Evolutionary conservation across 257 asterid species (phyloP).

Genomic region (Nicotiana otophora): DNA sequence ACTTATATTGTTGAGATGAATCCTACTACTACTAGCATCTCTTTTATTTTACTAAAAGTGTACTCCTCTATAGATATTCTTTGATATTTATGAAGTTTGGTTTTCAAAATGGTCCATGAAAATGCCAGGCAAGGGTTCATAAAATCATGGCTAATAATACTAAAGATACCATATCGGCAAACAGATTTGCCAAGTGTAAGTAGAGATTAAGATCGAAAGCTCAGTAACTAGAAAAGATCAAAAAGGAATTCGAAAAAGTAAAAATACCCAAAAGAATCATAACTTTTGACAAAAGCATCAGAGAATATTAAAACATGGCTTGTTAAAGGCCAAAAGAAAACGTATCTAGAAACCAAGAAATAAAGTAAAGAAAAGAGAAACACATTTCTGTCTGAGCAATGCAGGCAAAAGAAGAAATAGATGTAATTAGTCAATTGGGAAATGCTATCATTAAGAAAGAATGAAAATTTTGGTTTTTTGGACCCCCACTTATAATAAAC

Average conservation of each 20-base stretch:
- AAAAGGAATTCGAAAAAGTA: not conserved
- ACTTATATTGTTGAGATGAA: not conserved
- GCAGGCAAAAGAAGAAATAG: slow-evolving; percentile 3
- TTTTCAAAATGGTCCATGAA: slow-evolving; percentile 15
- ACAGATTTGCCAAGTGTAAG: slow-evolving; percentile 22
- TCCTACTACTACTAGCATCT: not conserved
- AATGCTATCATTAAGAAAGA: slow-evolving; percentile 16
- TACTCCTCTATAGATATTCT: not conserved
- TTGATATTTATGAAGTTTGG: not conserved
- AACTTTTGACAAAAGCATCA: slow-evolving; percentile 9
- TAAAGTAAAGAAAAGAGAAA: slow-evolving; percentile 2
- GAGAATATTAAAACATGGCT: slow-evolving; percentile 7
- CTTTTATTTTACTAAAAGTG: not conserved
- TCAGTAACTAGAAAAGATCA: slow-evolving; percentile 11
- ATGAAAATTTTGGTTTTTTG: not conserved
- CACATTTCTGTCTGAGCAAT: slow-evolving; percentile 17
- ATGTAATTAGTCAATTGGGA: slow-evolving; percentile 21
- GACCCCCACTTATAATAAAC: slow-evolving; percentile 16
- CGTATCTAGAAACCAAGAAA: not conserved
- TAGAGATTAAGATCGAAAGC: slow-evolving; percentile 13
- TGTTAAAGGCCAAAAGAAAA: slow-evolving; percentile 7
- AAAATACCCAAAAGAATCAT: slow-evolving; percentile 4
- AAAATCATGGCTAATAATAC: slow-evolving; percentile 28
- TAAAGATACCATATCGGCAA: slow-evolving; percentile 11
- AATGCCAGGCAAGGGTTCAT: slow-evolving; percentile 6